These are phyloP conservation scores for Fragilaria crotonensis DNA, from an alignment of 108 stramenopile genomes.

Conservation along the genomic window DNA sequence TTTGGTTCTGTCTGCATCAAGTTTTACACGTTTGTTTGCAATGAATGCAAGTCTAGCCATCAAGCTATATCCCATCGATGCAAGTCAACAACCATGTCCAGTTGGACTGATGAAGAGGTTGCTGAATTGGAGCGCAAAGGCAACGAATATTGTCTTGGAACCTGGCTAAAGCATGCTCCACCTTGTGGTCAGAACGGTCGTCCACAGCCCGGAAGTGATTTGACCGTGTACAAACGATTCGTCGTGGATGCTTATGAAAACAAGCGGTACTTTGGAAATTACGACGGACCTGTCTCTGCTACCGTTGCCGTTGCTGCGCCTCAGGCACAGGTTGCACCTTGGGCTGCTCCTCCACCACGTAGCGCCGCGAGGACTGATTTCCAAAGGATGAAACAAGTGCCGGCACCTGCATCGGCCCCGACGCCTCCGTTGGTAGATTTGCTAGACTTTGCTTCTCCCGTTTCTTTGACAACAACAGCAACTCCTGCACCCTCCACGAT, in stretches of 20 bases:
- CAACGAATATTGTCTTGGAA: constrained; percentile 59
- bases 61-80: constrained; percentile 88
- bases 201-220: constrained; percentile 56
- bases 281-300: no score
- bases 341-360: background rate
- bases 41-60: constrained; percentile 85
- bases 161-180: constrained; percentile 84
- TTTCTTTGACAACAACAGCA: no score
- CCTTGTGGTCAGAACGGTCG: constrained; percentile 54
- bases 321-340: no score
- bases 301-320: no score
- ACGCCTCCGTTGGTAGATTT: background rate
- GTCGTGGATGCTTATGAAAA: constrained; percentile 74
- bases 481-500: no score
- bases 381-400: background rate
- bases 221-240: constrained; percentile 77
- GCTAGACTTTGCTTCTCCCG: no score
- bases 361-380: background rate
- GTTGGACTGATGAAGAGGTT: constrained; percentile 74
- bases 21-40: constrained; percentile 89
- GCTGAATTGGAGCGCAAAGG: constrained; percentile 49
- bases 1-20: constrained; percentile 87
- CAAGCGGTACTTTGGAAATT: constrained; percentile 65
- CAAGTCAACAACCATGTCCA: constrained; percentile 87
- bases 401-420: background rate